Conservation (phyloP, 225 moss, liverwort and hornwort species). For the Physcomitrium patens region DNA sequence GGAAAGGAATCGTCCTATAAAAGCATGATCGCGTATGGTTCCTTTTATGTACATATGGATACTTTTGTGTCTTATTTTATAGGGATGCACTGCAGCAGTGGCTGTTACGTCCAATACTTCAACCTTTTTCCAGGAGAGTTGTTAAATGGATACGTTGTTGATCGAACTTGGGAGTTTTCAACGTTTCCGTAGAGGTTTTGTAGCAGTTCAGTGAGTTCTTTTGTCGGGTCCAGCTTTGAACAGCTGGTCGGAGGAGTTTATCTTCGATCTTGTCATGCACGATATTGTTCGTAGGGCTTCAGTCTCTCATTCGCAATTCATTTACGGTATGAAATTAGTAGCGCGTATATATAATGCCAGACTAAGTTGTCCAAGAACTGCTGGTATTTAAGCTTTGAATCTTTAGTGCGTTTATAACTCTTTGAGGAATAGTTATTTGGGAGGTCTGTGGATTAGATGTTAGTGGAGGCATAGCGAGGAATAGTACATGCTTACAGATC, state of each 20-base stretch:
- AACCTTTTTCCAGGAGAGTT: neutral
- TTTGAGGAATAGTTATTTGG: neutral
- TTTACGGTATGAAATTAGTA: conserved; percentile 8
- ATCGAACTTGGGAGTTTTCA: neutral
- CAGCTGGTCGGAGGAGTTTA: neutral
- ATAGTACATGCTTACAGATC: neutral
- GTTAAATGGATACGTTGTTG: conserved; percentile 8
- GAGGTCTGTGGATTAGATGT: neutral
- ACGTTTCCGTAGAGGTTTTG: conserved; percentile 5
- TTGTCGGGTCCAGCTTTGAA: neutral
- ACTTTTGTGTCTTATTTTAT: neutral
- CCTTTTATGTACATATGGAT: neutral
- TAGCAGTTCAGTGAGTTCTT: conserved; percentile 8
- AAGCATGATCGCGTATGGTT: no score
- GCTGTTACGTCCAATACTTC: conserved; percentile 2
- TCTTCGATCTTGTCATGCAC: neutral
- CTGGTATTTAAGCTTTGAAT: neutral
- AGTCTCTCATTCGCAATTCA: neutral
- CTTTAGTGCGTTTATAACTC: no score
- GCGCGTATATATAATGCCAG: neutral
- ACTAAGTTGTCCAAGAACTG: neutral
- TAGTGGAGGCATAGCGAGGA: neutral
- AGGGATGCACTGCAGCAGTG: neutral
- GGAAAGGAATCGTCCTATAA: conserved; percentile 29
- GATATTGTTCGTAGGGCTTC: neutral